Conservation (phyloP, 208 protist species). For the Zelonia costaricensis region DNA sequence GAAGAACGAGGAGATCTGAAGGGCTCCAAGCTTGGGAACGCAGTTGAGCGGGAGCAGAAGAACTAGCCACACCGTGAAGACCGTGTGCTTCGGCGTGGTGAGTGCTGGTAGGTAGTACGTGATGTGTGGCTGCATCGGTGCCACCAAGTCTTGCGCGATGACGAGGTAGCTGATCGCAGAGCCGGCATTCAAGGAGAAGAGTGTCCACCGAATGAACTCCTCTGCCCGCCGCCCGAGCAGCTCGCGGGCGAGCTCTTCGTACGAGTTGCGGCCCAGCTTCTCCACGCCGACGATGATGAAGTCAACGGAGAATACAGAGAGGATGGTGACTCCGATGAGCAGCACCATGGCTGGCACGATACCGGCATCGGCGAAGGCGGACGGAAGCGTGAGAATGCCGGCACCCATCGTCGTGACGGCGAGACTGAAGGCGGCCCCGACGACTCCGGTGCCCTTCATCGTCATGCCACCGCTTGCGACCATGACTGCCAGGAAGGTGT, state of each 20-base stretch:
- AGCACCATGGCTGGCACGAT: slow-evolving; percentile 35
- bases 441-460: too few species aligned
- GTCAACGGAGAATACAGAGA: slow-evolving; percentile 65
- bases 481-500: too few species aligned
- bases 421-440: slow-evolving; percentile 57
- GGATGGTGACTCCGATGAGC: slow-evolving; percentile 38
- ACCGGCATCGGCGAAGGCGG: slow-evolving; percentile 46
- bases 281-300: slow-evolving; percentile 61
- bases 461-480: too few species aligned
- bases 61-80: slow-evolving; percentile 42
- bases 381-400: slow-evolving; percentile 55
- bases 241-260: slow-evolving; percentile 63
- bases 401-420: slow-evolving; percentile 69
- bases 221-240: slow-evolving; percentile 48
- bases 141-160: slow-evolving; percentile 58
- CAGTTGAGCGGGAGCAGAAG: slow-evolving; percentile 68
- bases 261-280: slow-evolving; percentile 43
- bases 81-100: slow-evolving; percentile 29
- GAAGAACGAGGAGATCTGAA: slow-evolving; percentile 48
- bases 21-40: slow-evolving; percentile 39
- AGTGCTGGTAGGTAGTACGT: slow-evolving; percentile 46
- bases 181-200: slow-evolving; percentile 65
- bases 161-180: slow-evolving; percentile 63
- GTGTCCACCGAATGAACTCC: slow-evolving; percentile 64
- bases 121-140: slow-evolving; percentile 54